Base-by-base conservation (phyloP, 305 asterid species). In the Fraxinus sp. region DNA sequence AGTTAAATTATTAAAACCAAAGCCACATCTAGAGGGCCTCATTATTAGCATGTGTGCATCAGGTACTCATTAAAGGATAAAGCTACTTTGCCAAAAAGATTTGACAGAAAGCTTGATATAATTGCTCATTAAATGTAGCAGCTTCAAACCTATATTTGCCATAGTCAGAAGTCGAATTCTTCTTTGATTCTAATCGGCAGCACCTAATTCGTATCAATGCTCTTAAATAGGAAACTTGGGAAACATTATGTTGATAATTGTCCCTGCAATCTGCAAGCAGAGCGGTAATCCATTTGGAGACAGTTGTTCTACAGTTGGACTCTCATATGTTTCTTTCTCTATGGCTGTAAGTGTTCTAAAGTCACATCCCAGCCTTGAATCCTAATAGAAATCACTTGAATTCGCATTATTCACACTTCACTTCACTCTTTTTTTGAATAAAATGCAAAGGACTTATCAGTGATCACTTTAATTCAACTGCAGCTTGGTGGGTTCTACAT, bases 401-500 rank as follows among this genome's bases (percentile, higher is more conserved):
- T 49, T 13, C 7, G 5, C 20, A 49, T 13, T 49, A 55, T 49
- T 49, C 59, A 13, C 59, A 14, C 4, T 49, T 49, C 20, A 46
- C 18, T 46, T 46, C 57, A 49, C 18, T 49, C 59, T 49, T 46
- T 46, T 14, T 5, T 14, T 4, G 59, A 33, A 37, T 75, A 24
- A 57, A 59, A 59, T 59, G 32, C 71, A 64, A 20, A 64, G 24
- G 3, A 64, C 14, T 8, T 62, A 22, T 20, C 32, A 8, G 4
- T 22, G 33, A 22, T 26, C n/a, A 9, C 75, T 13, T 68, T 16
- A 26, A 68, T 28, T 68, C 18, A 24, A 66, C 81, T 70, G 80
- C 89, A 93, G 98, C 93, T 92, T 32, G 98, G 98, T 30, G 92
- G 96, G 5, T 87, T 94, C 90, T 94, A 89, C 92, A 91, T 93